Conservation (phyloP, 1,139 yeast genomes). For the Entelexis paramagnoliae region DNA sequence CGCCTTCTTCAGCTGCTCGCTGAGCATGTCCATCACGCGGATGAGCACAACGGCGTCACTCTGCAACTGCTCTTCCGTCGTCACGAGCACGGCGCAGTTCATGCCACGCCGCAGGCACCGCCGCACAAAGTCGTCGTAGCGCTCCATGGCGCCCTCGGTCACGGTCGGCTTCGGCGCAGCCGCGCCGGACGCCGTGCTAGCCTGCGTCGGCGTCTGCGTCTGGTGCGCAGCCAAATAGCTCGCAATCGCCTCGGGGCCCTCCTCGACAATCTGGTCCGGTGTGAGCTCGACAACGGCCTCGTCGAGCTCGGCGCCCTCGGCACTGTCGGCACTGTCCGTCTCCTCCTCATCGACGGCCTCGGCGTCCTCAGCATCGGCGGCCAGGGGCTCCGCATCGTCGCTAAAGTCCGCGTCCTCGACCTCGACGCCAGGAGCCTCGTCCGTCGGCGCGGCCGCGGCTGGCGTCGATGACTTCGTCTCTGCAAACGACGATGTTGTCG, state of each 20-base stretch:
- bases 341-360: constrained; percentile 16
- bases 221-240: constrained; percentile 15
- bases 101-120: constrained; percentile 20
- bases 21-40: constrained; percentile 13
- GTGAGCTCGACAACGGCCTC: constrained; percentile 20
- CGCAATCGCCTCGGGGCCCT: constrained; percentile 23
- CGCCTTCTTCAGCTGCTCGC: constrained; percentile 19
- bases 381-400: too few relatives aligned
- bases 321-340: too few relatives aligned
- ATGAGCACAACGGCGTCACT: constrained; percentile 17
- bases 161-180: not conserved
- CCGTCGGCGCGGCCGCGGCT: not conserved
- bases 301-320: constrained; percentile 21
- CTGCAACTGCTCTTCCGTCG: constrained; percentile 11
- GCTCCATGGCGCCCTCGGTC: not conserved
- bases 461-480: not conserved
- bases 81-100: constrained; percentile 18
- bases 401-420: constrained; percentile 15
- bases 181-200: not conserved
- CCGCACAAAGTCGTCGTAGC: constrained; percentile 16
- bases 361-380: constrained; percentile 8
- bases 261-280: constrained; percentile 24
- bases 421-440: constrained; percentile 9
- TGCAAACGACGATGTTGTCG: not conserved
- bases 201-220: too few relatives aligned